Evolutionary conservation across 1,284 basidiomycete species (phyloP), one percentile per base, ranked within the genome.

Genomic region (Moesziomyces sp.): DNA sequence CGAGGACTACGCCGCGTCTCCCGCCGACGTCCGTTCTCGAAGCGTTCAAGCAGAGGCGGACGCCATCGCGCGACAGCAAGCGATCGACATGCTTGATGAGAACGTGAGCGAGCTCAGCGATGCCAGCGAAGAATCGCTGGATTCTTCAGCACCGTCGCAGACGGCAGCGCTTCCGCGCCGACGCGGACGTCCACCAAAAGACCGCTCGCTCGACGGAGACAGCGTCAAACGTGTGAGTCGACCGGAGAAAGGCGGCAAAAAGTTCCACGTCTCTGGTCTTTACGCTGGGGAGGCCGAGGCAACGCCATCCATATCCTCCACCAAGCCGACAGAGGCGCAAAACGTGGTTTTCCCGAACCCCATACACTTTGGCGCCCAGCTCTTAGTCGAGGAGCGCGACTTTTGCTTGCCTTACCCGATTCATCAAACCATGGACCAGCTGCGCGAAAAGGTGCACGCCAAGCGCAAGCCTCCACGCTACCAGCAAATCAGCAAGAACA

Each of bases 391-490:
- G 42, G 55, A 67, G 50, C 72, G 74, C 46, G 70, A 78, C 30
- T 80, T 79, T 44, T 46, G 46, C 30, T 57, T 80, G 26, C 69
- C 80, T 1, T 73, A 52, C 19, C 55, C 63, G 3, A 64, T 78
- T 18, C 47, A 71, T 19, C 51, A 73, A 44, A 52, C 60, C 23
- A 60, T 58, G 35, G 67, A 65, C 7, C 44, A 69, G 44, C 58
- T 76, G 24, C 78, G 77, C 40, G 71, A 69, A 14, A 51, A 63
- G 13, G 61, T 76, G 50, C 58, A 74, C 34, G 70, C 71, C 24
- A 76, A 73, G 60, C 65, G 56, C 34, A 79, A 77, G 52, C 80
- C 78, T 4, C 72, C 73, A 0, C 62, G 72, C 18, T 81, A 81
- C 54, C 54, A 62, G 38, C 68, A 61, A 16, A 82, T 82, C 65